phyloP scores from a whole-genome alignment of 495 filamentous ascomycete genomes.

The Lasiosphaeriaceae sp. region DNA sequence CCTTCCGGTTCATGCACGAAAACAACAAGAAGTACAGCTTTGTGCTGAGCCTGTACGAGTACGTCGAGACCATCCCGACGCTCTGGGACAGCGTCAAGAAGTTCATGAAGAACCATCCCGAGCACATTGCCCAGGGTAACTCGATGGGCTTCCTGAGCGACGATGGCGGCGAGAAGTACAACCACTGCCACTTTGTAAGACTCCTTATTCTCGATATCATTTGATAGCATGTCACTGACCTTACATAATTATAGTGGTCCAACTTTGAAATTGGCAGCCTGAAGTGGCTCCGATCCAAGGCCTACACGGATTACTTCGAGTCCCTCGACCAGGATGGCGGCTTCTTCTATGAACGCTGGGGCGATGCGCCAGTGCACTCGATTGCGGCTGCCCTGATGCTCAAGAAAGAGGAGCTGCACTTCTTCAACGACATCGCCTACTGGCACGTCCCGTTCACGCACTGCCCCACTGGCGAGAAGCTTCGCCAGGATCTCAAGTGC shows the following conservation, averaged over 20 bases:
- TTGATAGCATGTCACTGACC: constrained; percentile 17
- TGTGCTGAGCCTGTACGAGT: constrained; percentile 87
- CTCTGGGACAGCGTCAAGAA: constrained; percentile 91
- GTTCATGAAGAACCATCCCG: constrained; percentile 83
- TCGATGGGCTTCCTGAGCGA: constrained; percentile 89
- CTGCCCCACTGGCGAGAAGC: constrained; percentile 84
- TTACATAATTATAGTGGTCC: constrained; percentile 60
- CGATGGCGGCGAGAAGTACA: constrained; percentile 84
- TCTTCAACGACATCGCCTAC: constrained; percentile 98
- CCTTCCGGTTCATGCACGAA: constrained; percentile 84
- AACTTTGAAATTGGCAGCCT: constrained; percentile 89
- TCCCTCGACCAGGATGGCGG: constrained; percentile 76
- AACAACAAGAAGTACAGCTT: constrained; percentile 90
- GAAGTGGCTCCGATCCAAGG: constrained; percentile 74
- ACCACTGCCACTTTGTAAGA: constrained; percentile 94
- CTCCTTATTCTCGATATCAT: neutral
- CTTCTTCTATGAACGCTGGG: constrained; percentile 94
- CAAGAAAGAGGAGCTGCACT: constrained; percentile 89
- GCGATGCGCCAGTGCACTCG: constrained; percentile 89
- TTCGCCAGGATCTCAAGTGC: constrained; percentile 76
- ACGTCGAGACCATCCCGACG: constrained; percentile 90
- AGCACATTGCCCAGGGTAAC: constrained; percentile 81
- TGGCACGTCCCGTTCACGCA: constrained; percentile 99
- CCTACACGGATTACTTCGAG: constrained; percentile 78
- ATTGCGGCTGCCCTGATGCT: constrained; percentile 85